Percentiles rank a stretch among this genome's conserved stretches.
Conservation (phyloP, 2,329 filamentous ascomycete genomes). For the Xylariaceae sp. region DNA sequence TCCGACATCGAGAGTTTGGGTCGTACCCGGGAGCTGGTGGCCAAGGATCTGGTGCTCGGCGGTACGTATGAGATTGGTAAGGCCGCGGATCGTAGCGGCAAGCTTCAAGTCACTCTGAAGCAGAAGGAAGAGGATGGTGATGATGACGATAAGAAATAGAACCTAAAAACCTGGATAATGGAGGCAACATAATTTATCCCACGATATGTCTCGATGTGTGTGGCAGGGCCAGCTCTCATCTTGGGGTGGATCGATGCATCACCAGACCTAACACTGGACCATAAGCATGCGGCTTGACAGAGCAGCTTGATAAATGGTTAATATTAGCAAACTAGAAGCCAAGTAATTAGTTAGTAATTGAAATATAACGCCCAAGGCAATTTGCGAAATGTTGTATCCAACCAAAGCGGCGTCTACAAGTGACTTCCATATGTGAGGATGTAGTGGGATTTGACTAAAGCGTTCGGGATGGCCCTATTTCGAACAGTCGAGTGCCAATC, state of each 20-base stretch:
- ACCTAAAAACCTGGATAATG: background rate
- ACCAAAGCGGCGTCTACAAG: too few relatives aligned
- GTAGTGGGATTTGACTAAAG: too few relatives aligned
- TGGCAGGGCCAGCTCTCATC: conserved; percentile 12
- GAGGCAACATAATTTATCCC: background rate
- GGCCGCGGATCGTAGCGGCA: conserved; percentile 32
- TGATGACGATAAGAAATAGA: conserved; percentile 18
- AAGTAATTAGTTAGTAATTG: too few relatives aligned
- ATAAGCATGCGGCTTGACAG: too few relatives aligned
- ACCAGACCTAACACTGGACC: conserved; percentile 13
- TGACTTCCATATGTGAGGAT: too few relatives aligned
- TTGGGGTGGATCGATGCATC: background rate
- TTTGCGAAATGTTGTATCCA: too few relatives aligned
- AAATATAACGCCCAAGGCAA: too few relatives aligned
- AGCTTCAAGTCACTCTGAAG: conserved; percentile 39
- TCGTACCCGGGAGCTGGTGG: conserved; percentile 87
- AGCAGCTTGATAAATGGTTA: too few relatives aligned
- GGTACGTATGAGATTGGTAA: conserved; percentile 66
- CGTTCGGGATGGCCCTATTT: too few relatives aligned
- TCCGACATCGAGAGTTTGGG: conserved; percentile 89
- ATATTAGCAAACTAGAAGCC: too few relatives aligned
- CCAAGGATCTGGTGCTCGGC: conserved; percentile 85
- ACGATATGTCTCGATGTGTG: background rate
- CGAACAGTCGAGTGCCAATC: too few relatives aligned
- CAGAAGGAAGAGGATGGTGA: conserved; percentile 40